These are phyloP conservation scores for Extremus antarcticus DNA, from an alignment of 495 filamentous ascomycete species.

Conservation along the genomic window DNA sequence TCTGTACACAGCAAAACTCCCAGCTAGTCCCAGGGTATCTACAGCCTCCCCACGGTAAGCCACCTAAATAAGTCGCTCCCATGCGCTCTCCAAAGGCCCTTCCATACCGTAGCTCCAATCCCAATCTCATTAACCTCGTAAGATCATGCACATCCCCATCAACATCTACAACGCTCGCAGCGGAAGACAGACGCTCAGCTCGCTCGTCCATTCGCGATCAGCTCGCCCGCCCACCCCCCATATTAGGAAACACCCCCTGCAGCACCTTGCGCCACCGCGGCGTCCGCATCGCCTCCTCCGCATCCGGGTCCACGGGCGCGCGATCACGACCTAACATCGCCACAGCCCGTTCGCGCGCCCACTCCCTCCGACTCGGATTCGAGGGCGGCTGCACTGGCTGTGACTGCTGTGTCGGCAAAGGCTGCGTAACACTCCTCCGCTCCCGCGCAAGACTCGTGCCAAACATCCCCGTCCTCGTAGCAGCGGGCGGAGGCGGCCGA, in stretches of 20 bases:
- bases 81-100: too few relatives aligned
- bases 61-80: too few relatives aligned
- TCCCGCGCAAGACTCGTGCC: not conserved
- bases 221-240: too few relatives aligned
- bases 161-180: too few relatives aligned
- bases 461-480: conserved; percentile 5
- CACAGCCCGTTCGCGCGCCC: conserved; percentile 28
- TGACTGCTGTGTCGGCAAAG: not conserved
- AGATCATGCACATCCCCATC: too few relatives aligned
- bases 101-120: too few relatives aligned
- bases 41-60: too few relatives aligned
- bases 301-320: conserved; percentile 11
- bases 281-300: conserved; percentile 5
- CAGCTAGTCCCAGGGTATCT: too few relatives aligned
- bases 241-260: conserved; percentile 11
- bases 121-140: too few relatives aligned
- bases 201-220: too few relatives aligned
- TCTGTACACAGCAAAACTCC: too few relatives aligned
- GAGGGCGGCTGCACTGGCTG: conserved; percentile 2
- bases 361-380: conserved; percentile 23
- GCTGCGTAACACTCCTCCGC: not conserved
- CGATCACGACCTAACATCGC: conserved; percentile 20
- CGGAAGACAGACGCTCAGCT: too few relatives aligned
- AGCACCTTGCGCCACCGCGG: conserved; percentile 17
- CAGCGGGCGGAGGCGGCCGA: conserved; percentile 7